Evolutionary conservation across 768 basidiomycete genomes (phyloP), one percentile per base, ranked within the genome.

Genomic region (Mycena vitilis): DNA sequence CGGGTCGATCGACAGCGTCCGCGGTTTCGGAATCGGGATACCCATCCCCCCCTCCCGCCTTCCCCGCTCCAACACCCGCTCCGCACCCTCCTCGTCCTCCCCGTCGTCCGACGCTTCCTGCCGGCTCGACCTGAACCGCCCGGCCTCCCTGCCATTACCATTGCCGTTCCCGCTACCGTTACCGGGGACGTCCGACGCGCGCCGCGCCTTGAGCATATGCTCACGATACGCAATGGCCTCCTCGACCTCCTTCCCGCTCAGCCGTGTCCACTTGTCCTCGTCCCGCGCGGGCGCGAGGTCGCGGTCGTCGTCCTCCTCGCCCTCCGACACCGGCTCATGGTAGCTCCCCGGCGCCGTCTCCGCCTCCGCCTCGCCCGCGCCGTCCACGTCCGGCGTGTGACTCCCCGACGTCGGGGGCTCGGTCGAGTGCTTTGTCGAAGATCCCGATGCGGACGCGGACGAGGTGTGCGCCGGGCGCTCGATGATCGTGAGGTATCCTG

Each of bases 251-350:
- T 85, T 85, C 3, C 86, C 86, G 58, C 89, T 87, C 55, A 99
- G 81, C 36, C 95, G 92, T 1, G 92, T 91, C 45, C 93, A 89
- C 72, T 87, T 88, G 66, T 89, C 89, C 77, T 99, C 96, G 74
- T 99, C 93, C 60, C 79, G 85, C 5, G 95, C 93, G 20, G 93
- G 89, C 0, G 84, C 83, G 25, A 90, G 73, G 56, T 87, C 86
- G 75, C 88, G 85, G 34, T 85, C 90, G 72, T 95, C 93, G 65
- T 95, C 96, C 13, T 94, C 94, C 77, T 99, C 97, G 44, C 95
- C 98, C 78, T 99, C 98, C 0, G 96, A 98, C 13, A 96, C 81
- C 1, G 98, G 98, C 75, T 99, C 98, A 30, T 88, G 84, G 75
- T 99, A 99, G 1, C 75, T 59, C 59, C 15, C 20, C 34, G n/a